phyloP scores from a whole-genome alignment of 169 alveolate species.

The Eimeria necatrix region DNA sequence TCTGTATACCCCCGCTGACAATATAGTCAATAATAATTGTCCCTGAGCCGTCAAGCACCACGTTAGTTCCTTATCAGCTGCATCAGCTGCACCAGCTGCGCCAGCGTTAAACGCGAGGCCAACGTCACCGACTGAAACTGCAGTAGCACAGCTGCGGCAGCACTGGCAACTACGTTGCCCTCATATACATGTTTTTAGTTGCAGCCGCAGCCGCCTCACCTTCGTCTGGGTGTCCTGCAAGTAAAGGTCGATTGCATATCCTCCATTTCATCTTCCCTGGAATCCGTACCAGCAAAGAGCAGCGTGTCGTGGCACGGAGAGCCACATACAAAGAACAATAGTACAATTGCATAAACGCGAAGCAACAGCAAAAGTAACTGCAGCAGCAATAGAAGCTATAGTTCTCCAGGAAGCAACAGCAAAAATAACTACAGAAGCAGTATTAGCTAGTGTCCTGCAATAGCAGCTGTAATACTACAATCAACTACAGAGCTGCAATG shows the following conservation, averaged over 20 bases:
- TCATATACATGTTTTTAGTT: not conserved
- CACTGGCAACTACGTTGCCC: not conserved
- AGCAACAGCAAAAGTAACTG: not conserved
- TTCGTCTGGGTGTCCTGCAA: slow-evolving; percentile 19
- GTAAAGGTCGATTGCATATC: slow-evolving; percentile 28
- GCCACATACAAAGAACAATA: not conserved
- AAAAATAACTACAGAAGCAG: no score
- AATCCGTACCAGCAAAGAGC: not conserved
- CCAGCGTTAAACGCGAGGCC: not conserved
- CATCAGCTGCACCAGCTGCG: not conserved
- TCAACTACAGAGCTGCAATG: not conserved
- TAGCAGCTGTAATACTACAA: no score
- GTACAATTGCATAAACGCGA: not conserved
- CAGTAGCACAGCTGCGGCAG: slow-evolving; percentile 6
- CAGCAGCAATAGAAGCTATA: not conserved
- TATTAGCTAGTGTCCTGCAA: no score
- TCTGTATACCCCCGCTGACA: slow-evolving; percentile 70
- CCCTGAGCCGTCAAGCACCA: slow-evolving; percentile 32
- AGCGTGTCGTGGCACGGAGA: not conserved
- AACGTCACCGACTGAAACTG: not conserved
- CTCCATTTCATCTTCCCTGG: slow-evolving; percentile 57
- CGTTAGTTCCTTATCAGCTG: slow-evolving; percentile 16
- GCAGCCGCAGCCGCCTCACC: not conserved
- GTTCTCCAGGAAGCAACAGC: not conserved
- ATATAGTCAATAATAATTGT: slow-evolving; percentile 70